Evolutionary conservation across 169 alveolate genomes (phyloP), one percentile per base, ranked within the genome.

Genomic region (Plasmodium yoelii): DNA sequence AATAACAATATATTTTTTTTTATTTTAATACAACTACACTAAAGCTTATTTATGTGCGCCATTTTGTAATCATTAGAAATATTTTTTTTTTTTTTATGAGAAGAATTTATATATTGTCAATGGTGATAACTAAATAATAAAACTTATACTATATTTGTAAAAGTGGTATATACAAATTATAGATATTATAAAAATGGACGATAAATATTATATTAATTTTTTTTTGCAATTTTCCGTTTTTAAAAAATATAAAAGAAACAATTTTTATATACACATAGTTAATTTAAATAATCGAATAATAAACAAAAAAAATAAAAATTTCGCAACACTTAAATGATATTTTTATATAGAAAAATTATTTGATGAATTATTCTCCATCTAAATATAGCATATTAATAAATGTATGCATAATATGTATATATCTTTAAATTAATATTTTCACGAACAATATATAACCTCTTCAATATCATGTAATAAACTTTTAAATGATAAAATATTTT

Each of bases 301-400:
- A 51, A 51, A 12, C 7, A 12, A 15, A 18, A 18, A 56, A 56
- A 56, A 13, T 47, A 13, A 47, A 51, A 51, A 6, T 51, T 34
- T 34, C 42, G 42, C 42, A 34, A 34, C 42, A 34, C 4, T 34
- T 34, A 34, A 1, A 34, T 34, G 42, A 34, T 34, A 34, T 34
- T 34, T 34, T 34, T 34, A 34, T 34, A 34, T 34, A 34, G 42
- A 34, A 34, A 34, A 34, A 34, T 34, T 34, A 34, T 34, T 34
- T 34, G 42, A 34, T 34, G 42, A 34, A 51, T 51, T 51, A 13
- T 13, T 13, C 59, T 13, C 18, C 19, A 57, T 57, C 5, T 57
- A 57, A n/a, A 57, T 57, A 57, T 57, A 57, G 13, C 13, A n/a
- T 19, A 57, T 57, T n/a, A 57, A 57, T 19, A 57, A n/a, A 57